phyloP scores from a whole-genome alignment of 805 yeast species.

The Pichia nanzhaoensis region DNA sequence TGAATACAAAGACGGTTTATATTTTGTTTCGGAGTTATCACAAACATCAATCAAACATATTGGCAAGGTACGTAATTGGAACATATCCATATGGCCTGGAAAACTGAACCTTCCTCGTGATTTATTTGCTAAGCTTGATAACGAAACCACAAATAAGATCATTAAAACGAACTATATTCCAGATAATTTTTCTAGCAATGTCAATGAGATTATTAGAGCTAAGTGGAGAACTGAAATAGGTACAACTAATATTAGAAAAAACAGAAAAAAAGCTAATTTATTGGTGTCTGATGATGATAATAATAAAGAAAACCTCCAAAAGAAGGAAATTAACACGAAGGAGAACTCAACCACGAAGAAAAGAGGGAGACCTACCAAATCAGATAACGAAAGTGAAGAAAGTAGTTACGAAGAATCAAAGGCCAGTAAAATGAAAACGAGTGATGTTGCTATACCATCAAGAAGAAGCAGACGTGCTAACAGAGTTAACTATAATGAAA shows the following conservation, averaged over 20 bases:
- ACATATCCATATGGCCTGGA: slow-evolving; percentile 75
- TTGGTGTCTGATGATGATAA: neutral
- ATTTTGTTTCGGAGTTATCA: slow-evolving; percentile 64
- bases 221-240: slow-evolving; percentile 12
- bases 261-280: neutral
- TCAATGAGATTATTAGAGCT: slow-evolving; percentile 7
- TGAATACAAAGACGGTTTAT: slow-evolving; percentile 31
- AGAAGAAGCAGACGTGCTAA: slow-evolving; percentile 7
- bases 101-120: slow-evolving; percentile 66
- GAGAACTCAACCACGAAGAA: neutral
- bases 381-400: neutral
- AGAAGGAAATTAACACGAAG: neutral
- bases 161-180: slow-evolving; percentile 58
- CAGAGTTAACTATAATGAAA: slow-evolving; percentile 9
- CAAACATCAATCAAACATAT: slow-evolving; percentile 58
- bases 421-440: neutral
- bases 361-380: neutral
- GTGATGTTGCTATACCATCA: neutral
- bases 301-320: neutral
- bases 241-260: neutral
- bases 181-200: slow-evolving; percentile 23
- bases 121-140: slow-evolving; percentile 42
- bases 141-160: slow-evolving; percentile 38
- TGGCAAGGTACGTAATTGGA: slow-evolving; percentile 58
- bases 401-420: neutral